A percentile compares a stretch with the other conserved stretches of the same genome.
Conservation (phyloP, 2,329 filamentous ascomycete genomes). For the Xylariaceae sp. region DNA sequence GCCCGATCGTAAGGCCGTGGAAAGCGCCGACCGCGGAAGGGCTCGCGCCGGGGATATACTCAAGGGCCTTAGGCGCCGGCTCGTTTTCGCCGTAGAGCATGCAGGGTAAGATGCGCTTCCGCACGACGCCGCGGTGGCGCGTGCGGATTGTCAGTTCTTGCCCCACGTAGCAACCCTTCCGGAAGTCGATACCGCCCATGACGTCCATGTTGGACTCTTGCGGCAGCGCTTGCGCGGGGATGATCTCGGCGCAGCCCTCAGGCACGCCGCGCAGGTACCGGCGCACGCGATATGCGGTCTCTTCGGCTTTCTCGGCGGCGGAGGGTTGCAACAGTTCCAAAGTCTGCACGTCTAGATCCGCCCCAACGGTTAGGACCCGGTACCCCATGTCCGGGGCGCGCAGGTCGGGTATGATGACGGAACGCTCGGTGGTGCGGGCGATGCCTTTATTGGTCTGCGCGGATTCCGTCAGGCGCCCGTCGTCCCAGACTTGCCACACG, state of each 20-base stretch:
- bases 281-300: slow-evolving; percentile 66
- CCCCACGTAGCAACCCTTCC: slow-evolving; percentile 94
- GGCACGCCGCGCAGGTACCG: slow-evolving; percentile 77
- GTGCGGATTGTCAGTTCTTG: slow-evolving; percentile 96
- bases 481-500: slow-evolving; percentile 74
- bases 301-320: slow-evolving; percentile 40
- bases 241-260: slow-evolving; percentile 79
- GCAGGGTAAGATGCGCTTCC: slow-evolving; percentile 83
- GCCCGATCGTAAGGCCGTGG: slow-evolving; percentile 46
- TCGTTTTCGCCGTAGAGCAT: slow-evolving; percentile 58
- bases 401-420: slow-evolving; percentile 45
- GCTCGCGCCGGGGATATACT: slow-evolving; percentile 39
- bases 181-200: slow-evolving; percentile 82
- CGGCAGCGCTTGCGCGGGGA: slow-evolving; percentile 67
- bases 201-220: slow-evolving; percentile 87
- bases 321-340: slow-evolving; percentile 33
- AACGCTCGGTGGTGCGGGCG: slow-evolving; percentile 17
- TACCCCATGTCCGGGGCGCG: slow-evolving; percentile 55
- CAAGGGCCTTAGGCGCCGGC: slow-evolving; percentile 38
- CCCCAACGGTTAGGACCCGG: slow-evolving; percentile 36
- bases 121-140: slow-evolving; percentile 86
- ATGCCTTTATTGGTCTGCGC: not conserved
- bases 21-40: not conserved
- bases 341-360: slow-evolving; percentile 13
- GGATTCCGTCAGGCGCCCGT: slow-evolving; percentile 31